Base-by-base conservation (phyloP, 2,329 filamentous ascomycete species). In the Neocucurbitaria cava region DNA sequence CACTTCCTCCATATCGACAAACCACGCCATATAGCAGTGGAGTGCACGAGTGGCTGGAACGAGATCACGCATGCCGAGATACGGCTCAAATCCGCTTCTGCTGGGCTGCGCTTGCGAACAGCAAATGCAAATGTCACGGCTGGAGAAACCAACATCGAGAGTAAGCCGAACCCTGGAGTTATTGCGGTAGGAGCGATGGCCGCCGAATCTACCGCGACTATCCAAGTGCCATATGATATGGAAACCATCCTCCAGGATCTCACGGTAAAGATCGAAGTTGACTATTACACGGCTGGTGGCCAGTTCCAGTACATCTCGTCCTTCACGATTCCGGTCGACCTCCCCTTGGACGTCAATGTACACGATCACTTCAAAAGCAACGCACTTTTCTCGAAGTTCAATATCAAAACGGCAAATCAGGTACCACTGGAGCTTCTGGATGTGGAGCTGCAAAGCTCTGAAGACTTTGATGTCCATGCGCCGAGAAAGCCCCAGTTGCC, bases 261-360 rank as follows among this genome's bases (percentile, higher is more conserved):
- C 1, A 84, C 87, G 0, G 82, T 94, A 50, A 89, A 87, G 58
- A 77, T 94, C n/a, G 93, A 96, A 60, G 81, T 92, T 9, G 82
- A 80, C 0, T 96, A 95, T 69, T 83, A 83, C 2, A 93, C 90
- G 0, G 80, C 86, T 0, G 78, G 85, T 2, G 89, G 88, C 2
- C 81, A 79, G 7, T 90, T 91, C 60, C 81, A 82, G 49, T 89
- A 88, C 70, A 83, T 86, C 15, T 85, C 83, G 15, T 81, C 83
- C 7, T 83, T 85, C 18, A 85, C 82, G 3, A 82, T 96, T 18
- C 84, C 88, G 2, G 89, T 95, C 1, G 84, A 89, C 1, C 81
- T 99, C 4, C 91, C 92, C 0, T 82, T 99, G 3, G 93, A 94
- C 3, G 95, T 99, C 58, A 98, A 98, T 62, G 95, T 99, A 5